Evolutionary conservation across 1,139 yeast species (phyloP).

Genomic region (Casaregolazyma lundiana): DNA sequence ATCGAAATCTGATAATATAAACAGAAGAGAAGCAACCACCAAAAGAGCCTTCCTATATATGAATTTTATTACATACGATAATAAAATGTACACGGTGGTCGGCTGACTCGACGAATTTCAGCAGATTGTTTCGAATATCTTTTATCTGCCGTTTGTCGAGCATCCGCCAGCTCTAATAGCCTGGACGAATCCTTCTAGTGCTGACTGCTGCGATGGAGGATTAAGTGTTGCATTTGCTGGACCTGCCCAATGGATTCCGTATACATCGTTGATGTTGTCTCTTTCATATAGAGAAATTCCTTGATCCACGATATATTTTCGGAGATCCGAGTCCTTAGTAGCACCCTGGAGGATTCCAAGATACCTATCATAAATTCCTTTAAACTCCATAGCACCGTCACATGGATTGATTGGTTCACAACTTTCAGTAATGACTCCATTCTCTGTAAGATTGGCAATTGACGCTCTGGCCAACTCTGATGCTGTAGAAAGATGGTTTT

Average conservation of each 20-base stretch:
- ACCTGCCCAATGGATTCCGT: conserved; percentile 4
- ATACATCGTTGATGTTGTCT: background rate
- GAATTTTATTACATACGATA: no score
- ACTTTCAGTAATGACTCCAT: conserved; percentile 16
- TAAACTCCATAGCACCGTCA: conserved; percentile 19
- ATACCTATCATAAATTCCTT: conserved; percentile 20
- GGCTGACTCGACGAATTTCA: no score
- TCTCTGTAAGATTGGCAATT: conserved; percentile 10
- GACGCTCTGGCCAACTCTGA: conserved; percentile 15
- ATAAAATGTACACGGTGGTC: no score
- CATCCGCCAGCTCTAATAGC: conserved; percentile 1
- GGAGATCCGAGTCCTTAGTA: background rate
- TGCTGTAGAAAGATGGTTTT: conserved; percentile 12
- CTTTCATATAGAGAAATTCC: background rate
- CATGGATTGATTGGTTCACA: conserved; percentile 17
- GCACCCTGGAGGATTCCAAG: conserved; percentile 12
- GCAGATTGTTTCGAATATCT: no score
- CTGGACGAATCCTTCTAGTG: background rate
- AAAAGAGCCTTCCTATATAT: no score
- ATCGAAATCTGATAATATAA: no score
- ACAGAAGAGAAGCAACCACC: no score
- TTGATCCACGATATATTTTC: background rate
- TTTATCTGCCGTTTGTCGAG: no score
- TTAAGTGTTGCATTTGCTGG: background rate
- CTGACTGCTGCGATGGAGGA: background rate